Evolutionary conservation across 306 rosid species (phyloP).

Genomic region (Cucurbita moschata): DNA sequence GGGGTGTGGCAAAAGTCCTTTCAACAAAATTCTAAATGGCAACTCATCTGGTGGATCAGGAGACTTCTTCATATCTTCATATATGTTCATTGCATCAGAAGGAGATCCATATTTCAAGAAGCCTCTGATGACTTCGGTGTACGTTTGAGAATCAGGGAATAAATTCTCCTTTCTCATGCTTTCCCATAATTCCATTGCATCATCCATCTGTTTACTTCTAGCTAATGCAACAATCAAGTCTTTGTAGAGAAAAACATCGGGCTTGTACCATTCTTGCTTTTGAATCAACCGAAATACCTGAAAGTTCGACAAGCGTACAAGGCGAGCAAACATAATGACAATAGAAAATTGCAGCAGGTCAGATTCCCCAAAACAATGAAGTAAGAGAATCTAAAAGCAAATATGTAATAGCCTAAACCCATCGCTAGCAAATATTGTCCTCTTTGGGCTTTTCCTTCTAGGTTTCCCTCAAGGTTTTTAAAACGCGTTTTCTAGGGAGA

Average conservation of each 20-base stretch:
- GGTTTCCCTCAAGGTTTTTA: no score
- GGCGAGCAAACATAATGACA: no score
- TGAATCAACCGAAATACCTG: constrained; percentile 61
- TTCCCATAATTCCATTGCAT: constrained; percentile 71
- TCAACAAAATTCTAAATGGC: constrained; percentile 83
- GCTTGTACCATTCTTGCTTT: constrained; percentile 81
- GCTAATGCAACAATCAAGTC: constrained; percentile 74
- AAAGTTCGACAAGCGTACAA: constrained; percentile 19
- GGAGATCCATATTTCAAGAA: constrained; percentile 77
- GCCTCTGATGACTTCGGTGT: constrained; percentile 79
- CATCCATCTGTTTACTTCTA: constrained; percentile 60
- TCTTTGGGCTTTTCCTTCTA: no score
- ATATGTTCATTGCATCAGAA: constrained; percentile 85
- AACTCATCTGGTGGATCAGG: constrained; percentile 91
- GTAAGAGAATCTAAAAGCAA: not conserved
- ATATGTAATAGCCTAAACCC: no score
- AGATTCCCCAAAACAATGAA: not conserved
- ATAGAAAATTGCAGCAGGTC: no score
- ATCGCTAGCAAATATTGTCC: no score
- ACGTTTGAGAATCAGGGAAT: constrained; percentile 75
- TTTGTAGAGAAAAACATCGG: constrained; percentile 58
- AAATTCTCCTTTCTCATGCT: constrained; percentile 51
- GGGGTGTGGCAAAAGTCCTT: constrained; percentile 85
- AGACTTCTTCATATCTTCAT: constrained; percentile 87
- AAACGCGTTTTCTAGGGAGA: no score